Evolutionary conservation across 495 filamentous ascomycete genomes (phyloP), one percentile per base, ranked within the genome.

Genomic region (Penicillium manginii): DNA sequence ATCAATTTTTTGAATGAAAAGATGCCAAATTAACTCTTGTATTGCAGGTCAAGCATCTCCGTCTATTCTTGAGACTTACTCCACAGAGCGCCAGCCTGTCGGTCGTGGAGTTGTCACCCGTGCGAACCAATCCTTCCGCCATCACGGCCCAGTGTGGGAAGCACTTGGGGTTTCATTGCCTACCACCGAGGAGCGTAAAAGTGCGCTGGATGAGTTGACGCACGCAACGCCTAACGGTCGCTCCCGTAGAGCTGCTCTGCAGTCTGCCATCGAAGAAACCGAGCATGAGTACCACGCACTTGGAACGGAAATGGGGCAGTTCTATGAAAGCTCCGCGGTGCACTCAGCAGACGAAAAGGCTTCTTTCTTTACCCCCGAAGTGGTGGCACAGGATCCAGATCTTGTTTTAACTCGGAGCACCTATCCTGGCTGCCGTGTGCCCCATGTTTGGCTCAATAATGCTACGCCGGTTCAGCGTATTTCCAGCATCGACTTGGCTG

Each of bases 391-490:
- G 50, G 63, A 73, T 22, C 66, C 71, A 9, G 73, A 64, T 23
- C 42, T 62, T 6, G 31, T 42, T 32, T 46, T 61, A 19, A 58
- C 45, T 18, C 58, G 55, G 21, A 58, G 58, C 23, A 84, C 82
- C 19, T 81, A 80, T 57, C 82, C 82, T 7, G 82, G 82, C 21
- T 73, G 69, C 37, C 71, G 82, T 9, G 62, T 83, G 3, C 82
- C 82, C 7, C 82, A 85, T 62, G 82, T 75, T 1, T 85, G 82
- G 82, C 63, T 85, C 0, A 83, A 82, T 29, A 74, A 70, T 15
- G 56, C 61, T 3, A 54, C 68, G 14, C 80, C 81, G 2, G 61
- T 60, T 12, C 66, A 77, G 46, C 59, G 61, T 23, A 58, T 83
- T 50, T 82, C 80, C 2, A 83, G 80, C 2, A 75, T 82, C 46